Evolutionary conservation across 2,329 filamentous ascomycete genomes (phyloP), one percentile per base, ranked within the genome.

Genomic region (Magnaporthales sp.): DNA sequence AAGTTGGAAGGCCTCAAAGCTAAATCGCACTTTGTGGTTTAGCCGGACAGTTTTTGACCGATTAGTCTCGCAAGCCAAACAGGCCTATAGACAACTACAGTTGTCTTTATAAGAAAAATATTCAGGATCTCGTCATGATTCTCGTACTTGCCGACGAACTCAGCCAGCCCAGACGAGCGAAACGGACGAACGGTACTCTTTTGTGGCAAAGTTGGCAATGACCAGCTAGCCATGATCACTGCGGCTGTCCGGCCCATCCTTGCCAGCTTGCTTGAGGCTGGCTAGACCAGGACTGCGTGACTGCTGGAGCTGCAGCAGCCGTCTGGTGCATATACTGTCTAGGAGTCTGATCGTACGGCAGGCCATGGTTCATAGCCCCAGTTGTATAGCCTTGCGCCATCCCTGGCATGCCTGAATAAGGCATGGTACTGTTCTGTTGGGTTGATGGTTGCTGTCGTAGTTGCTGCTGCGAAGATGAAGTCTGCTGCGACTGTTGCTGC

Each of bases 301-400:
- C 81, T 6, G 82, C 79, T 11, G 84, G 83, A 7, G 78, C 77
- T 4, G 77, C 78, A 4, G 87, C 76, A 71, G 83, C 77, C 76
- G 84, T 79, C 77, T 88, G 82, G 72, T 89, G 87, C 86, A 92
- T 84, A 78, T 89, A 90, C 73, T 88, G 85, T 65, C 87, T 81
- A 4, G 86, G 84, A 1, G 85, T 87, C 76, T 88, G 86, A 62
- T 90, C 87, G 30, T 86, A 77, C 22, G 84, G 88, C 72, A 89
- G 84, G 65, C 81, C 81, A 29, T 83, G 79, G n/a, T 79, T 78
- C 29, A 81, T 78, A 8, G 63, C 26, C 19, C 46, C 63, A 13
- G 63, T 65, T 19, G 31, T 64, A 72, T 87, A 87, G 46, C 81
- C 80, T 72, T 89, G 88, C 38, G 80, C 80, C 76, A 89, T 83